A percentile compares a stretch with the other conserved stretches of the same genome.
These are phyloP conservation scores for Aspergillus heteromorphus DNA, from an alignment of 495 filamentous ascomycete species.

Conservation along the genomic window DNA sequence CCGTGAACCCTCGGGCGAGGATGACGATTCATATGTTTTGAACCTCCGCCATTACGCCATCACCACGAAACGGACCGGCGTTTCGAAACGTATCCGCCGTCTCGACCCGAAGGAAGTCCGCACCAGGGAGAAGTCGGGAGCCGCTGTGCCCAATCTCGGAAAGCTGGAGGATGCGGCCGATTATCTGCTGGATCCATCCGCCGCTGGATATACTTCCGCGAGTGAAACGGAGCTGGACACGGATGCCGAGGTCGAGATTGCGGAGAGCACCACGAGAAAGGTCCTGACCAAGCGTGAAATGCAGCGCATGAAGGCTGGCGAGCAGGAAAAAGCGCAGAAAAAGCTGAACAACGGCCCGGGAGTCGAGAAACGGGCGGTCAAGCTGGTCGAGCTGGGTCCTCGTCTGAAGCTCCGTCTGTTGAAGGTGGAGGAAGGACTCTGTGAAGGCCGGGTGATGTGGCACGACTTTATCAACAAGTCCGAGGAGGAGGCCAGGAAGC, in stretches of 20 bases:
- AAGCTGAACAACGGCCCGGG: constrained; percentile 28
- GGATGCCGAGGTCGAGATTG: constrained; percentile 90
- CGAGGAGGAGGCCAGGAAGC: constrained; percentile 62
- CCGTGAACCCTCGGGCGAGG: constrained; percentile 55
- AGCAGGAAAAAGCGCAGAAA: constrained; percentile 33
- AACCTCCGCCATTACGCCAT: constrained; percentile 95
- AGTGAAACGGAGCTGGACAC: constrained; percentile 90
- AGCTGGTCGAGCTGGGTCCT: constrained; percentile 86
- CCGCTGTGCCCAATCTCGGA: constrained; percentile 77
- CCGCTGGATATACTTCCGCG: constrained; percentile 84
- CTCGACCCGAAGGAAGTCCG: constrained; percentile 81
- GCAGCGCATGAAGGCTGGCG: constrained; percentile 45
- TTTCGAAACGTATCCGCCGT: constrained; percentile 76
- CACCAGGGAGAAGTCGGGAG: constrained; percentile 58
- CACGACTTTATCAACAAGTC: constrained; percentile 89
- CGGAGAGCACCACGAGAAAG: constrained; percentile 66
- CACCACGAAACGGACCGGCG: constrained; percentile 74
- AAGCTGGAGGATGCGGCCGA: constrained; percentile 91
- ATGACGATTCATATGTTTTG: constrained; percentile 71
- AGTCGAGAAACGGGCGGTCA: constrained; percentile 81
- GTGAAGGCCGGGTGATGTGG: constrained; percentile 91
- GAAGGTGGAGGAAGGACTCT: constrained; percentile 95
- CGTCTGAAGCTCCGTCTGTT: constrained; percentile 83
- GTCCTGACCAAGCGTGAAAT: constrained; percentile 60
- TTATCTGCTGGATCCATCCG: constrained; percentile 82